Conservation (phyloP, 306 rosid species). For the Citrullus amarus region DNA sequence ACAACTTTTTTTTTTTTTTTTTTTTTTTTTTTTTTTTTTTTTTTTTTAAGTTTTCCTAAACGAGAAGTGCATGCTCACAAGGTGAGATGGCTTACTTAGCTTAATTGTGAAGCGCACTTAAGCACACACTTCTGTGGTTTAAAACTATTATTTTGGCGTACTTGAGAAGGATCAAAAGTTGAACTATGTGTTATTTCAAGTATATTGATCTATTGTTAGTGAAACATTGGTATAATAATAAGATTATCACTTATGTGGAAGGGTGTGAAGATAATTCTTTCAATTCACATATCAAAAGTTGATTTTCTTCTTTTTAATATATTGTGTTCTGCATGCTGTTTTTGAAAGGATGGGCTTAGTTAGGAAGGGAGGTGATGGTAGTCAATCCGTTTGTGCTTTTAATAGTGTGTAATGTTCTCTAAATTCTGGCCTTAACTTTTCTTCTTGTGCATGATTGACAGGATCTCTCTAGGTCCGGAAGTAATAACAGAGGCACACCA, state of each 20-base stretch:
- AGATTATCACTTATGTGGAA: neutral
- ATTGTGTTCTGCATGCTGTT: neutral
- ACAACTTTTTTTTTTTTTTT: neutral
- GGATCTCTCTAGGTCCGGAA: neutral
- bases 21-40: neutral
- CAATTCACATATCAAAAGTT: neutral
- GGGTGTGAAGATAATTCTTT: neutral
- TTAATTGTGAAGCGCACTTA: neutral
- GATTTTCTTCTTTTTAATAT: neutral
- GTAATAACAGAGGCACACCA: neutral
- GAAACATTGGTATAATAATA: neutral
- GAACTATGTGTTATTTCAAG: neutral
- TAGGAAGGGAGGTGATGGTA: neutral
- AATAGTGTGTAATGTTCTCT: neutral
- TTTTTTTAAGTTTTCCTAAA: no score
- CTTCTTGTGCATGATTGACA: neutral
- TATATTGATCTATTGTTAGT: neutral
- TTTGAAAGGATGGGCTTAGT: neutral
- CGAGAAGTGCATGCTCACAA: neutral
- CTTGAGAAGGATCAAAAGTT: neutral
- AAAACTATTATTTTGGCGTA: neutral
- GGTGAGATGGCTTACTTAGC: neutral
- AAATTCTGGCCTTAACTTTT: neutral
- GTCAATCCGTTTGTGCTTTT: neutral
- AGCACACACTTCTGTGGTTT: neutral